Evolutionary conservation across 495 filamentous ascomycete genomes (phyloP), one percentile per base, ranked within the genome.

Genomic region (Tuber calosporum): DNA sequence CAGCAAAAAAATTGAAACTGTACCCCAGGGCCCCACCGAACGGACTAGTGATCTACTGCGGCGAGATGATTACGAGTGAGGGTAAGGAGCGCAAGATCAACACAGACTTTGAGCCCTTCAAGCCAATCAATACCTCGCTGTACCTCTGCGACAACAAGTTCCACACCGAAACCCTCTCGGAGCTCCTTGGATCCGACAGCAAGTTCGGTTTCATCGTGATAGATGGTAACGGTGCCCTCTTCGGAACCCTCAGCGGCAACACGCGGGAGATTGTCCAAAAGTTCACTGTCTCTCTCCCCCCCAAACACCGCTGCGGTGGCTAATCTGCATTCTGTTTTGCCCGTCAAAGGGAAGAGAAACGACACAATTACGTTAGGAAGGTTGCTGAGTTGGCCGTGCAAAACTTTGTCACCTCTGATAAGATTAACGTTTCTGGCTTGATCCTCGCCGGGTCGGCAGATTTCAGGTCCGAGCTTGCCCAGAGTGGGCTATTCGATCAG

Each of bases 101-200:
- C 84, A 98, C 98, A 82, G 96, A 98, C 81, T 99, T 99, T 82
- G 95, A 99, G 82, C 95, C 95, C 20, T 99, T 99, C 87, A 99
- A 98, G 86, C 94, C 95, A 34, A 98, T 99, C 88, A 99, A 99
- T 84, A 99, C 95, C 7, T 99, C 95, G 15, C 89, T 99, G 13
- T 99, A 99, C 83, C 90, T 99, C 39, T 99, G 95, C 86, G 95
- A 99, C 87, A 99, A 99, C 86, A 99, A 99, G 81, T 99, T 99
- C 85, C 95, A 99, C 82, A 99, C 95, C 45, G 95, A 99, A 83
- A 94, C 95, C 9, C 85, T 99, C 74, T 94, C 92, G 73, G 95
- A 99, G 85, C 88, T 99, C 73, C 89, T 99, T 67, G 95, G 98
- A 84, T 97, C 94, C 7, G 95, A 99, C 83, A 94, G 96, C 85